These are phyloP conservation scores for Euclidium syriacum DNA, from an alignment of 345 rosid genomes.

Conservation along the genomic window DNA sequence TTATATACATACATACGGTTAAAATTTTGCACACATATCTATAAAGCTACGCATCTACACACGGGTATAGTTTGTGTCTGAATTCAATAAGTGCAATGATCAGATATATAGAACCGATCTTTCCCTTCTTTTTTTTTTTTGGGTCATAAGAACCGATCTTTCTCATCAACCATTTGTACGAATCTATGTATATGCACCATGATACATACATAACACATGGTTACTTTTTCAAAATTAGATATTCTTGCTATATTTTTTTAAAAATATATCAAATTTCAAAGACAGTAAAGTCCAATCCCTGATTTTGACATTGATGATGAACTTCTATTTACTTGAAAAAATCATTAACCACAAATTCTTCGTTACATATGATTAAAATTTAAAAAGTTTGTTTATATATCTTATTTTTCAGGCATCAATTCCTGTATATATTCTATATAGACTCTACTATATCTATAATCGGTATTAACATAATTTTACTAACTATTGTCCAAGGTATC, in stretches of 20 bases:
- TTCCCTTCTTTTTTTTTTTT: no score
- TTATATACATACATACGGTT: background rate
- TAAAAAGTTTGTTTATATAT: no score
- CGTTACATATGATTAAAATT: no score
- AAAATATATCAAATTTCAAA: no score
- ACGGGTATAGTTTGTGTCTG: constrained; percentile 23
- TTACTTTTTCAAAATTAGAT: no score
- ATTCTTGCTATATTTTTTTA: no score
- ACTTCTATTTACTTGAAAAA: no score
- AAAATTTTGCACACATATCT: constrained; percentile 18
- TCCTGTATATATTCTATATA: background rate
- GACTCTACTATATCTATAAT: background rate
- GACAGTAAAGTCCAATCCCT: no score
- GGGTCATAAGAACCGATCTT: constrained; percentile 22
- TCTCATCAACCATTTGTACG: background rate
- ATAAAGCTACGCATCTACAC: background rate
- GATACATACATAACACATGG: no score
- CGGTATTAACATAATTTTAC: background rate
- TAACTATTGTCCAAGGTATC: background rate
- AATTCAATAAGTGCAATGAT: constrained; percentile 12
- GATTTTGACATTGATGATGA: no score
- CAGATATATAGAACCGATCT: constrained; percentile 18
- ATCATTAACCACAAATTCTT: no score
- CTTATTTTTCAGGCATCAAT: background rate
- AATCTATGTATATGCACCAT: background rate